Evolutionary conservation across 495 filamentous ascomycete species (phyloP).

Genomic region (Daldinia vernicosa): DNA sequence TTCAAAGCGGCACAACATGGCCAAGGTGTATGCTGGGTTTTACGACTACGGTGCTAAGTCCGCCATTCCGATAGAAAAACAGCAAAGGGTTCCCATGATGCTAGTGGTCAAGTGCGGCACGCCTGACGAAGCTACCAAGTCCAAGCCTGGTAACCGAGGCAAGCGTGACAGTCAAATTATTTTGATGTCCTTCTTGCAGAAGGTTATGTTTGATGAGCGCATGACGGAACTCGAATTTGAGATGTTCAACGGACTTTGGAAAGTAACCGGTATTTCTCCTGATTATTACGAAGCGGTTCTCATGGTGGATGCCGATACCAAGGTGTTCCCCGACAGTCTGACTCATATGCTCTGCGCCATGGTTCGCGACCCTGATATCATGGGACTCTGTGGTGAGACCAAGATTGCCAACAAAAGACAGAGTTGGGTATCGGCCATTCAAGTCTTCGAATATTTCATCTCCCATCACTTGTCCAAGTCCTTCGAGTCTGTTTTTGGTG

Average conservation of each 20-base stretch:
- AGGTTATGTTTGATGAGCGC: constrained; percentile 99
- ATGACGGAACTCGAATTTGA: constrained; percentile 99
- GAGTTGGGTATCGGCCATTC: constrained; percentile 97
- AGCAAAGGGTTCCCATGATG: constrained; percentile 99
- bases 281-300: constrained; percentile 98
- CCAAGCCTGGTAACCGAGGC: constrained; percentile 95
- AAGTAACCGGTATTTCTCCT: constrained; percentile 95
- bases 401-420: constrained; percentile 99
- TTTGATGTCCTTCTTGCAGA: constrained; percentile 98
- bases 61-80: constrained; percentile 81
- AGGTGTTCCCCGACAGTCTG: constrained; percentile 96
- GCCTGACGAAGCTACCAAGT: constrained; percentile 77
- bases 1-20: constrained; percentile 98
- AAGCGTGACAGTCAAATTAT: constrained; percentile 99
- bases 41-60: constrained; percentile 93
- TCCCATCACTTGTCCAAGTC: constrained; percentile 96
- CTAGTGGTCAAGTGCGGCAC: constrained; percentile 96
- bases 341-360: constrained; percentile 99
- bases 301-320: constrained; percentile 99
- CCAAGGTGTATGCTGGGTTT: constrained; percentile 96
- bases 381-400: constrained; percentile 98
- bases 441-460: constrained; percentile 99
- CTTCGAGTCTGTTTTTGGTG: constrained; percentile 98
- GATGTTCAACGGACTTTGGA: constrained; percentile 99
- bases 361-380: constrained; percentile 99